Conservation (phyloP, 2,329 filamentous ascomycete genomes). For the Aspergillus fischeri region DNA sequence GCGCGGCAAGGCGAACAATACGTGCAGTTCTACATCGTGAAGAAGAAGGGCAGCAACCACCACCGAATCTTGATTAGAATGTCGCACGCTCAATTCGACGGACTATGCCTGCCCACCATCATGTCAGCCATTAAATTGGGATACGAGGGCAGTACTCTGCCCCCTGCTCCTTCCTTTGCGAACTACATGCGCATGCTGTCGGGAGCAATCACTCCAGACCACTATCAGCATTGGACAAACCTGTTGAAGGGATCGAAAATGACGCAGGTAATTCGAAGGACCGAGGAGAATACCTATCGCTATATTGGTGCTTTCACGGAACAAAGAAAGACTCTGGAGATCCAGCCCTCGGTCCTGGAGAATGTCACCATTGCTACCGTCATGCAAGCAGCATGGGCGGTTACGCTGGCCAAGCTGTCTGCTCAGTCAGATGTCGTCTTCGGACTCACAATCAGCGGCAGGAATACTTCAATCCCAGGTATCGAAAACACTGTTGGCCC, state of each 20-base stretch:
- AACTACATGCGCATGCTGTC: constrained; percentile 43
- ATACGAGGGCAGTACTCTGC: constrained; percentile 42
- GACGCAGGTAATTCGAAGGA: constrained; percentile 35
- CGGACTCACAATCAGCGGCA: constrained; percentile 62
- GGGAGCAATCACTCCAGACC: constrained; percentile 40
- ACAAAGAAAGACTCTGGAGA: constrained; percentile 32
- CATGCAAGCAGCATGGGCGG: constrained; percentile 64
- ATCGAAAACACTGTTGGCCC: constrained; percentile 59
- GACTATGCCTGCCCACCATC: constrained; percentile 61
- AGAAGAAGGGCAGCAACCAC: constrained; percentile 36
- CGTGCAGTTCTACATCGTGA: constrained; percentile 56
- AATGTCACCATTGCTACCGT: constrained; percentile 62
- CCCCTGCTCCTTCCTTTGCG: constrained; percentile 42
- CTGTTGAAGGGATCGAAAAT: constrained; percentile 56
- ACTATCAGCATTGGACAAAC: constrained; percentile 58
- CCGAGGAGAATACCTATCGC: constrained; percentile 32
- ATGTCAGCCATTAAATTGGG: constrained; percentile 58
- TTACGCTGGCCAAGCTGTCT: constrained; percentile 56
- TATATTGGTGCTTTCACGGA: constrained; percentile 34
- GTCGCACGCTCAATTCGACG: constrained; percentile 67
- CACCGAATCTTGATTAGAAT: constrained; percentile 56
- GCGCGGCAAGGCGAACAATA: constrained; percentile 59
- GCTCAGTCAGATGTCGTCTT: constrained; percentile 57
- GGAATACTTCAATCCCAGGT: constrained; percentile 54
- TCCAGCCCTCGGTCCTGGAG: constrained; percentile 45